Percentiles rank a stretch among this genome's conserved stretches.
These are phyloP conservation scores for Gossypium longicalyx DNA, from an alignment of 345 rosid species.

Conservation along the genomic window DNA sequence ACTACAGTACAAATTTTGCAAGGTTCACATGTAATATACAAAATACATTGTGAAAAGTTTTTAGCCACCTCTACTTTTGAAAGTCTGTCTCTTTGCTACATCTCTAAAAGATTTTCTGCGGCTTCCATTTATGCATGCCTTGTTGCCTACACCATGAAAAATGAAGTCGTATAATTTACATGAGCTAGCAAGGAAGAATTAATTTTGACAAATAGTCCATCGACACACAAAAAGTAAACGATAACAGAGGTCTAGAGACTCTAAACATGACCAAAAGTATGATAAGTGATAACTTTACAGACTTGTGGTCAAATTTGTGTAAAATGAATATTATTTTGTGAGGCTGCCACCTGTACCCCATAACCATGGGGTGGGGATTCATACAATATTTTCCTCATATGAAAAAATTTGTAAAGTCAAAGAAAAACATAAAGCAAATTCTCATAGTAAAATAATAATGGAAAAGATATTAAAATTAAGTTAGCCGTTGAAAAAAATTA, in stretches of 20 bases:
- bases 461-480: not conserved
- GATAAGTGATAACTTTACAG: not conserved
- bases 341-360: too few relatives aligned
- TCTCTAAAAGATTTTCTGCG: conserved; percentile 57
- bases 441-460: not conserved
- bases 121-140: conserved; percentile 98
- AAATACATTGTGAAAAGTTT: conserved; percentile 50
- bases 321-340: not conserved
- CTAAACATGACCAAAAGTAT: not conserved
- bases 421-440: not conserved
- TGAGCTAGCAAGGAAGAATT: not conserved
- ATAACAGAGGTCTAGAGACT: not conserved
- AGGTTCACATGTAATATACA: conserved; percentile 88
- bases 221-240: not conserved
- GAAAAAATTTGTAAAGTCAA: not conserved
- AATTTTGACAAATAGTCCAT: not conserved
- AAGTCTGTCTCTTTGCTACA: conserved; percentile 56
- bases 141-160: conserved; percentile 41
- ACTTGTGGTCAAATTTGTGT: too few relatives aligned
- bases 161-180: not conserved
- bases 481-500: not conserved
- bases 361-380: not conserved
- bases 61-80: conserved; percentile 52
- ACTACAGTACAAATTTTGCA: conserved; percentile 93
- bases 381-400: not conserved